phyloP scores from a whole-genome alignment of 2,329 filamentous ascomycete species.

The Paecilomyces dactylethromorphus region DNA sequence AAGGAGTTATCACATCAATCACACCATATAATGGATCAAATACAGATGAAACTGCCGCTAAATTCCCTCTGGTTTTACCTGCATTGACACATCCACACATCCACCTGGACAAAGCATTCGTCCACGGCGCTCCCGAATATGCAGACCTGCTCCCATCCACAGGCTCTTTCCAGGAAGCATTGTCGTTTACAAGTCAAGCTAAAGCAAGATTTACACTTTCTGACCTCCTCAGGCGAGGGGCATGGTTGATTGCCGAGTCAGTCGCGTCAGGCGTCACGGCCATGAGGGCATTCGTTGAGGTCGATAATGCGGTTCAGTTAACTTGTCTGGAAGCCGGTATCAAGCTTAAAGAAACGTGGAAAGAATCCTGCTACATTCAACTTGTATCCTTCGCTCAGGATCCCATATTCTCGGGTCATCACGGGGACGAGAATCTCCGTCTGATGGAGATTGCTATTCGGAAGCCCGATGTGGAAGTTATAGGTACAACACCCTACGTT shows the following conservation, averaged over 20 bases:
- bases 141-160: slow-evolving; percentile 51
- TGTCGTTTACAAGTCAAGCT: slow-evolving; percentile 51
- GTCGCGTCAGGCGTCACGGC: slow-evolving; percentile 59
- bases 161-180: slow-evolving; percentile 61
- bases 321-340: slow-evolving; percentile 54
- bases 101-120: slow-evolving; percentile 54
- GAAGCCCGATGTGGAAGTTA: slow-evolving; percentile 44
- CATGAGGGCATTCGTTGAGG: slow-evolving; percentile 65
- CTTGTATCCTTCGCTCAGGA: slow-evolving; percentile 67
- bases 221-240: slow-evolving; percentile 59
- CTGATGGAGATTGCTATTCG: slow-evolving; percentile 44
- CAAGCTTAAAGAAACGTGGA: slow-evolving; percentile 50
- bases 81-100: slow-evolving; percentile 66
- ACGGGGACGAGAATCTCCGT: slow-evolving; percentile 45
- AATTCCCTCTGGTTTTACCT: slow-evolving; percentile 37
- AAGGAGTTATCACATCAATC: slow-evolving; percentile 20
- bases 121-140: slow-evolving; percentile 40
- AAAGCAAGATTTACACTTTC: slow-evolving; percentile 56
- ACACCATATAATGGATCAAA: slow-evolving; percentile 11
- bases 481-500: slow-evolving; percentile 67
- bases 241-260: slow-evolving; percentile 60
- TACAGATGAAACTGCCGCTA: slow-evolving; percentile 2
- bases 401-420: slow-evolving; percentile 54
- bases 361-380: slow-evolving; percentile 52
- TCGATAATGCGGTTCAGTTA: slow-evolving; percentile 55